phyloP scores from a whole-genome alignment of 148 eudicot genomes.

The Tetragonia tetragonoides region DNA sequence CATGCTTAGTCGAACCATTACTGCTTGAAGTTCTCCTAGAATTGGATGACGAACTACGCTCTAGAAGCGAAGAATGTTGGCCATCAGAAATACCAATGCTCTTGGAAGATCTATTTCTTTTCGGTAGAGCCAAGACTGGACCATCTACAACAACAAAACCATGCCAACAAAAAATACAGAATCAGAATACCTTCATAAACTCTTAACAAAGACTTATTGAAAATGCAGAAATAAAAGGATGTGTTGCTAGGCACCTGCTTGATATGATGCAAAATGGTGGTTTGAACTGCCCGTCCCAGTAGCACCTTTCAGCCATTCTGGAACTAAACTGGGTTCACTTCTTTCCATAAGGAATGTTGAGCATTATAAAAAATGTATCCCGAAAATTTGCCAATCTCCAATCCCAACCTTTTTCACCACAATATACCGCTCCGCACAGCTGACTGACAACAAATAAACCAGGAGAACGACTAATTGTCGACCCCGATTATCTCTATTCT shows the following conservation, averaged over 20 bases:
- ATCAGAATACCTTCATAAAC: neutral
- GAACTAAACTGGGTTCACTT: slow-evolving; percentile 92
- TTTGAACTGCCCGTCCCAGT: slow-evolving; percentile 48
- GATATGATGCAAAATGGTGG: slow-evolving; percentile 53
- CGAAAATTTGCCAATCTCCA: neutral
- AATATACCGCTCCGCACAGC: neutral
- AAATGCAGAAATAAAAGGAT: neutral
- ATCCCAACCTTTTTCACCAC: neutral
- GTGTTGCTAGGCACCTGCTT: slow-evolving; percentile 39
- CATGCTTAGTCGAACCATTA: slow-evolving; percentile 68
- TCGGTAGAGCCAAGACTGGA: slow-evolving; percentile 38
- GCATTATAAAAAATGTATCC: slow-evolving; percentile 40
- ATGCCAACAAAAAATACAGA: neutral
- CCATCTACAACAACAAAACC: slow-evolving; percentile 31
- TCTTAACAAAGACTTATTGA: neutral
- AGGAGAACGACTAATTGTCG: neutral
- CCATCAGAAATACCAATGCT: slow-evolving; percentile 42
- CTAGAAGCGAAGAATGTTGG: slow-evolving; percentile 37
- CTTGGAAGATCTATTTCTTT: slow-evolving; percentile 43
- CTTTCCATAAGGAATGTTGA: slow-evolving; percentile 68
- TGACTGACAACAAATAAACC: neutral
- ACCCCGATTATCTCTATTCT: neutral
- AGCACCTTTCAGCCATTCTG: slow-evolving; percentile 82
- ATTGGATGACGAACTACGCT: slow-evolving; percentile 51
- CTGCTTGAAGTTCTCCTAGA: slow-evolving; percentile 58